Percentiles rank a stretch among this genome's conserved stretches.
Evolutionary conservation across 1,139 yeast genomes (phyloP).

Genomic region (Protomyces inundatus): DNA sequence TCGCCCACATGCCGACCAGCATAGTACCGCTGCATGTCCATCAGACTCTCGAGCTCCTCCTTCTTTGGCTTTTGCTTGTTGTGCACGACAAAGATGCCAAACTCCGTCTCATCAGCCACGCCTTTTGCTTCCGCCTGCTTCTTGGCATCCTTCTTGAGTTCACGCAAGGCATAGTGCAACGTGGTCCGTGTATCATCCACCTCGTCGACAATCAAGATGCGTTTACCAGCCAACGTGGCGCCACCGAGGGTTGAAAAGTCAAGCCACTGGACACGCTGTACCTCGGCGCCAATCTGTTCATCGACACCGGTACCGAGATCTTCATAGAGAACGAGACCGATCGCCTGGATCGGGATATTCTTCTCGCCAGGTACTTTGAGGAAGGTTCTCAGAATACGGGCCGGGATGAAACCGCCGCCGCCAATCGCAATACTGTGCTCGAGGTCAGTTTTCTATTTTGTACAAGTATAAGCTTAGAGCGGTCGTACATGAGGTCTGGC

Average conservation of each 20-base stretch:
- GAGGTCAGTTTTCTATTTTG: background rate
- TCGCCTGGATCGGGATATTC: slow-evolving; percentile 89
- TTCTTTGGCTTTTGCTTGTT: slow-evolving; percentile 85
- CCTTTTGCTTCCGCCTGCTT: slow-evolving; percentile 52
- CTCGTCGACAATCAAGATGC: slow-evolving; percentile 79
- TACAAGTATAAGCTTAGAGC: slow-evolving; percentile 49
- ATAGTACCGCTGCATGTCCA: slow-evolving; percentile 61
- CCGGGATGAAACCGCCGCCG: slow-evolving; percentile 96
- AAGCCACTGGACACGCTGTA: slow-evolving; percentile 92
- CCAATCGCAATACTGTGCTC: slow-evolving; percentile 34
- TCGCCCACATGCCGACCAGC: slow-evolving; percentile 92
- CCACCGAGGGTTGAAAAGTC: slow-evolving; percentile 62
- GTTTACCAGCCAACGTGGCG: slow-evolving; percentile 69
- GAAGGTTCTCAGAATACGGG: slow-evolving; percentile 87
- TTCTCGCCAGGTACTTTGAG: slow-evolving; percentile 79
- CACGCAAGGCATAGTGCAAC: slow-evolving; percentile 82
- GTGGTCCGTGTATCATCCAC: slow-evolving; percentile 96
- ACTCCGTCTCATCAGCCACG: slow-evolving; percentile 57
- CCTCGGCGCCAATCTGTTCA: slow-evolving; percentile 64
- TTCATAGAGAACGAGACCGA: slow-evolving; percentile 84
- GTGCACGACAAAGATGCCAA: slow-evolving; percentile 87
- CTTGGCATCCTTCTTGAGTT: slow-evolving; percentile 74
- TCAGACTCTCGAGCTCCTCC: slow-evolving; percentile 65
- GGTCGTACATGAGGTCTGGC: slow-evolving; percentile 61
- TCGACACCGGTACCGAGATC: slow-evolving; percentile 49